These are phyloP conservation scores for Pseudozyma tsukubaensis DNA, from an alignment of 1,284 basidiomycete genomes.

Conservation along the genomic window DNA sequence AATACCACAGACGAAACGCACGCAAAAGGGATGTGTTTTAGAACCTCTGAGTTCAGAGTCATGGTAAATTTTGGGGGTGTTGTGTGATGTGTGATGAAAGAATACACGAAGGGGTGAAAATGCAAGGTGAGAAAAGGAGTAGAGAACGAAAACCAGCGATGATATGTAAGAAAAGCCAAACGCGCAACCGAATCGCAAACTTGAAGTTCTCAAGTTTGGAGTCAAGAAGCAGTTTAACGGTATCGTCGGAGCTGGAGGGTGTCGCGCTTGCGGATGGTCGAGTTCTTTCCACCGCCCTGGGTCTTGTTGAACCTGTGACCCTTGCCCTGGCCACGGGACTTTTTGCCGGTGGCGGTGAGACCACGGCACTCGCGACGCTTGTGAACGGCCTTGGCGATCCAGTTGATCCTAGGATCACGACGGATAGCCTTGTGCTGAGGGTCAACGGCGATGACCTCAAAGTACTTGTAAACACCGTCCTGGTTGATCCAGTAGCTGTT, in stretches of 20 bases:
- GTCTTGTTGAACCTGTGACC: slow-evolving; percentile 95
- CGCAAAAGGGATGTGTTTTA: not conserved
- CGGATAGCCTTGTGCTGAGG: slow-evolving; percentile 90
- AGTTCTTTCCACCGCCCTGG: slow-evolving; percentile 76
- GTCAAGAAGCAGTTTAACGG: slow-evolving; percentile 76
- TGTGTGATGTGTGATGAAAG: not conserved
- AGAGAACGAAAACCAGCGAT: not conserved
- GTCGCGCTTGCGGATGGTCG: slow-evolving; percentile 92
- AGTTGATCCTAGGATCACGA: slow-evolving; percentile 96
- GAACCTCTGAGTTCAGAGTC: slow-evolving; percentile 2
- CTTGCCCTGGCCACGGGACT: slow-evolving; percentile 77
- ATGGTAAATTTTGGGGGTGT: slow-evolving; percentile 13
- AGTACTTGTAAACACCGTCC: slow-evolving; percentile 99
- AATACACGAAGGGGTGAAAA: slow-evolving; percentile 2
- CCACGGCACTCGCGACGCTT: slow-evolving; percentile 98
- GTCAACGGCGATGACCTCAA: slow-evolving; percentile 98
- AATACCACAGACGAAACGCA: not conserved
- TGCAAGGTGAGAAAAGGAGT: not conserved
- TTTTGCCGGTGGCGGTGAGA: slow-evolving; percentile 94
- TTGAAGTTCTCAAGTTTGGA: no score
- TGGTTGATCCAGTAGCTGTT: slow-evolving; percentile 99
- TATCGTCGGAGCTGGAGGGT: slow-evolving; percentile 93
- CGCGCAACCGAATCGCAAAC: not conserved
- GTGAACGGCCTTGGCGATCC: slow-evolving; percentile 98
- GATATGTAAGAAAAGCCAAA: not conserved